These are phyloP conservation scores for Candida tetrigidarum DNA, from an alignment of 1,139 yeast genomes.

Conservation along the genomic window DNA sequence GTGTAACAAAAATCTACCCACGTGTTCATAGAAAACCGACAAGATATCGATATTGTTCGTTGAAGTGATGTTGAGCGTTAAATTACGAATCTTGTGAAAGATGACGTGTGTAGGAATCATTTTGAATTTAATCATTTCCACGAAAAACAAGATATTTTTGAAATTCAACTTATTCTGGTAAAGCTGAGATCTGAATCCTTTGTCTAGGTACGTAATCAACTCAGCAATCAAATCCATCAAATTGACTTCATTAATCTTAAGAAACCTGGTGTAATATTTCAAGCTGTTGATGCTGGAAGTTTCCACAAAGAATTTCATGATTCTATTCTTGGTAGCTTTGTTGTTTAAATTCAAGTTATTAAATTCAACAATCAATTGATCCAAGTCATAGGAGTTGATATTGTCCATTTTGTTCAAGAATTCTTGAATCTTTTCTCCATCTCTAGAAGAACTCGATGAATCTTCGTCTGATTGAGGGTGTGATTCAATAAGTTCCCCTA, in stretches of 20 bases:
- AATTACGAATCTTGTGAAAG: conserved; percentile 68
- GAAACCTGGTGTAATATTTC: conserved; percentile 64
- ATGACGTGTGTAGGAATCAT: conserved; percentile 72
- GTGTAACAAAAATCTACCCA: conserved; percentile 70
- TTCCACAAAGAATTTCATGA: conserved; percentile 58
- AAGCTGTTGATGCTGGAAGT: conserved; percentile 49
- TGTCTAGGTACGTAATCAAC: conserved; percentile 59
- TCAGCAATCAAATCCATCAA: conserved; percentile 60
- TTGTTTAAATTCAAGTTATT: conserved; percentile 59
- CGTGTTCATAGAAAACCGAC: conserved; percentile 68
- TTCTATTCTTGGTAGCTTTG: conserved; percentile 71
- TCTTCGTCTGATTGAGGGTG: conserved; percentile 12
- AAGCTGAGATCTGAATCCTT: conserved; percentile 62
- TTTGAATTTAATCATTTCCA: conserved; percentile 79
- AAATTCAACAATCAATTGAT: conserved; percentile 59
- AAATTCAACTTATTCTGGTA: conserved; percentile 55
- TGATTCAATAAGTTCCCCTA: conserved; percentile 35
- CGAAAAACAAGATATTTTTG: conserved; percentile 62
- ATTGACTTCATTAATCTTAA: conserved; percentile 58
- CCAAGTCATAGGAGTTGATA: conserved; percentile 54
- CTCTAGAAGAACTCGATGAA: conserved; percentile 19
- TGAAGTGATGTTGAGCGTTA: conserved; percentile 55
- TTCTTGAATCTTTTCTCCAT: conserved; percentile 49
- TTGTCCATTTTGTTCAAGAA: conserved; percentile 51
- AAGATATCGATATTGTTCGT: conserved; percentile 68